Evolutionary conservation across 2,329 filamentous ascomycete species (phyloP), one percentile per base, ranked within the genome.

Genomic region (Colletotrichum lindemuthianum): DNA sequence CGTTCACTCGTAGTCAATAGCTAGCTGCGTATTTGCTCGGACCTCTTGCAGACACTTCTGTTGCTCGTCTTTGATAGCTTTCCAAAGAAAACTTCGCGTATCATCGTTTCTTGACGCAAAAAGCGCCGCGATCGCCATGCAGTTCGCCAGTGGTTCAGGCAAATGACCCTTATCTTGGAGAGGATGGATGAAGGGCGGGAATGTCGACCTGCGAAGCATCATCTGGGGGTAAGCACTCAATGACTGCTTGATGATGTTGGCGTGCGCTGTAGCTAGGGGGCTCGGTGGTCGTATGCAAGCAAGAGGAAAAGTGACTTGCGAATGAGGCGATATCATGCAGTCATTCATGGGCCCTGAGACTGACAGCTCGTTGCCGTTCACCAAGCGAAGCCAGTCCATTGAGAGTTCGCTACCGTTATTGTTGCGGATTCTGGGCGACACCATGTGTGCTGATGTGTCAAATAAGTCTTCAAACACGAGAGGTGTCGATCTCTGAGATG

Each of bases 131-230:
- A 67, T 60, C 11, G 44, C 44, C 64, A 67, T 65, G 39, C 64
- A 67, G 47, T 52, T 67, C 2, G 60, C 52, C 8, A 65, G 16
- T 3, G 60, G 50, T 10, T 43, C 50, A 11, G 64, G 64, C 9
- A 65, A 52, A 12, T 34, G 56, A 8, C 47, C 51, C n/a, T 56
- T 56, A 13, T 63, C 51, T 24, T 47, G 52, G 15, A 58, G 41
- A 5, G 45, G 51, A 47, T 65, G 65, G 16, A 67, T 67, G 12
- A 65, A 65, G 3, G 60, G 65, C n/a, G 60, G 65, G 9, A 65
- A 67, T 2, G 65, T 60, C 15, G 47, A 56, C 34, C 60, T 58
- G 11, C 60, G 65, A 6, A 65, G 61, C 60, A 67, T 60, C 64
- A 67, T 67, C 6, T 43, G 24, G 3, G 64, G 64, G 2, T 55